Evolutionary conservation across 192 early-diverging fungal genomes (phyloP), one percentile per base, ranked within the genome.

Genomic region (Obelidium mucronatum): DNA sequence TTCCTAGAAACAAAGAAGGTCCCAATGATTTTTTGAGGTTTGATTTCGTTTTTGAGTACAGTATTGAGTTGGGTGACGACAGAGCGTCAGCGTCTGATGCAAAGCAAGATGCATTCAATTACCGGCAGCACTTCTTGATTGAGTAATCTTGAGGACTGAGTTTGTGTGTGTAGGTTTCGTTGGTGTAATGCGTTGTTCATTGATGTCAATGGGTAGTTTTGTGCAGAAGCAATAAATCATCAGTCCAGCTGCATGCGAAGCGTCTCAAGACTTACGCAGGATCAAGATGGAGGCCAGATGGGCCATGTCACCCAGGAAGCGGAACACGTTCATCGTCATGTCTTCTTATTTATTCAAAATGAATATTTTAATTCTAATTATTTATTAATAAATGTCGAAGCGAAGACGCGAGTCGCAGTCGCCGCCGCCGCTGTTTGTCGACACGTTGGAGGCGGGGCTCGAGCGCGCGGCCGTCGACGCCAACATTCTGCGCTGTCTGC

Each of bases 261-360:
- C n/a, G n/a, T n/a, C n/a, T n/a, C n/a, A 19, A n/a, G 24, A 65
- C 77, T n/a, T 56, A 78, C 77, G 85, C 40, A 99, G 86, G 83
- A 99, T 96, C 66, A 93, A 82, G 80, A 97, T 95, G 34, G 96
- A 98, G 73, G 91, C 93, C 80, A 97, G 83, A 82, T 97, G 97
- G 87, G 96, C 91, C 86, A 99, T 83, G 87, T 98, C 95, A 54
- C 92, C 96, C 30, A 92, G 70, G 56, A 97, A 87, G 40, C 94
- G 92, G 85, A 98, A 97, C 77, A 96, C 81, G 82, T 99, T 99
- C 95, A 99, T 97, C 0, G 60, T 73, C 44, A 48, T 48, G 44
- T n/a, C n/a, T n/a, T n/a, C n/a, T n/a, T n/a, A n/a, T n/a, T n/a
- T n/a, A n/a, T n/a, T n/a, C n/a, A n/a, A n/a, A n/a, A n/a, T n/a